Conservation (phyloP, 257 asterid species). For the Sherardia arvensis region DNA sequence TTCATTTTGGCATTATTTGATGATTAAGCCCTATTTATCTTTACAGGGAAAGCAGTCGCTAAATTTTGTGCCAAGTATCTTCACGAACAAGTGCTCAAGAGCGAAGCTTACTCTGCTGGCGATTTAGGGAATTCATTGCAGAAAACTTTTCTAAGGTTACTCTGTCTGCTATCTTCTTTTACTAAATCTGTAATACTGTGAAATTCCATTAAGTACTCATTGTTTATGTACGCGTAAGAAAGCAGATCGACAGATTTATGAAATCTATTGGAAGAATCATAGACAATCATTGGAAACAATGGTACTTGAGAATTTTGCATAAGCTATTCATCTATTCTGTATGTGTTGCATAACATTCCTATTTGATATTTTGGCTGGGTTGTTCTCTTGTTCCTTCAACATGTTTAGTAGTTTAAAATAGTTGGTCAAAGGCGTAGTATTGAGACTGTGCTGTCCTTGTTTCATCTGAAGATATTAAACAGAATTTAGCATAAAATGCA, state of each 20-base stretch:
- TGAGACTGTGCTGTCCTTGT: not conserved
- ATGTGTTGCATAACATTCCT: not conserved
- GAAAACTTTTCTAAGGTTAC: conserved; percentile 80
- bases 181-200: conserved; percentile 9
- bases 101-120: conserved; percentile 67
- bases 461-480: not conserved
- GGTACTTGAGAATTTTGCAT: not conserved
- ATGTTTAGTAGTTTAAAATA: not conserved
- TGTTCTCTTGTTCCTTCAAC: not conserved
- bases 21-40: conserved; percentile 1
- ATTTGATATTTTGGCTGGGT: not conserved
- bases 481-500: not conserved
- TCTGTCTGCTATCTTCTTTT: conserved; percentile 16
- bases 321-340: not conserved
- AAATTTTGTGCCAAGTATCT: conserved; percentile 92
- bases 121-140: conserved; percentile 54
- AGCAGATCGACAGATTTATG: conserved; percentile 11
- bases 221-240: conserved; percentile 7
- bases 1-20: not conserved
- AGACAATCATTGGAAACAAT: conserved; percentile 14
- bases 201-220: conserved; percentile 12
- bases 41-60: conserved; percentile 76
- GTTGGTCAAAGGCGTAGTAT: not conserved
- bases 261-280: conserved; percentile 17
- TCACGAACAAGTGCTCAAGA: conserved; percentile 65